A percentile compares a stretch with the other conserved stretches of the same genome.
These are phyloP conservation scores for Aspergillus pseudoviridinutans DNA, from an alignment of 2,329 filamentous ascomycete genomes.

Conservation along the genomic window DNA sequence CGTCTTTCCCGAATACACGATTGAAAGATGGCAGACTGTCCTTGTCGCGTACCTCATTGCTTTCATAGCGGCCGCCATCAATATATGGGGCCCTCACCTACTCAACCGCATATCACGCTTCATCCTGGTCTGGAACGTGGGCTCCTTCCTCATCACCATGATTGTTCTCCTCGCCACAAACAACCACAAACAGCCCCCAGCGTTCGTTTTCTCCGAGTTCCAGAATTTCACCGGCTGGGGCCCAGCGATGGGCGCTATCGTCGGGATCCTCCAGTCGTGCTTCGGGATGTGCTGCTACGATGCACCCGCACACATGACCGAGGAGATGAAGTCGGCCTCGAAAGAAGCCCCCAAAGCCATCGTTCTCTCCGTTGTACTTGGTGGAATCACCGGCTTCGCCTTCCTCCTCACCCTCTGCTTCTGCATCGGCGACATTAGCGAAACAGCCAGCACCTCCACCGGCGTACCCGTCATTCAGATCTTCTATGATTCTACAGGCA, in stretches of 20 bases:
- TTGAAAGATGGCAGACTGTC: conserved; percentile 55
- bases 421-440: conserved; percentile 49
- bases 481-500: conserved; percentile 48
- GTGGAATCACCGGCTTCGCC: conserved; percentile 45
- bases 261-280: conserved; percentile 52
- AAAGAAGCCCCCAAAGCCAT: conserved; percentile 44
- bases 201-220: conserved; percentile 54
- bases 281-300: conserved; percentile 54
- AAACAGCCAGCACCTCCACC: conserved; percentile 44
- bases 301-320: conserved; percentile 51
- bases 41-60: conserved; percentile 51
- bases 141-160: conserved; percentile 50
- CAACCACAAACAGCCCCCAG: conserved; percentile 50
- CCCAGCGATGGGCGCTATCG: conserved; percentile 48
- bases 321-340: conserved; percentile 44
- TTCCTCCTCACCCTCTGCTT: conserved; percentile 50
- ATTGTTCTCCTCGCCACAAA: conserved; percentile 52
- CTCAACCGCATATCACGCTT: conserved; percentile 50
- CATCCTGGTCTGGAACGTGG: conserved; percentile 52
- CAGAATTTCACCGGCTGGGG: conserved; percentile 53
- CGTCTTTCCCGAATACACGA: conserved; percentile 48
- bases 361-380: conserved; percentile 43
- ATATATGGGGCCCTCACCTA: conserved; percentile 49
- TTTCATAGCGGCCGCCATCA: conserved; percentile 43
- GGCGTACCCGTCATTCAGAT: conserved; percentile 53